A percentile compares a stretch with the other conserved stretches of the same genome.
Conservation (phyloP, 2,329 filamentous ascomycete species). For the Neoarthrinium moseri region DNA sequence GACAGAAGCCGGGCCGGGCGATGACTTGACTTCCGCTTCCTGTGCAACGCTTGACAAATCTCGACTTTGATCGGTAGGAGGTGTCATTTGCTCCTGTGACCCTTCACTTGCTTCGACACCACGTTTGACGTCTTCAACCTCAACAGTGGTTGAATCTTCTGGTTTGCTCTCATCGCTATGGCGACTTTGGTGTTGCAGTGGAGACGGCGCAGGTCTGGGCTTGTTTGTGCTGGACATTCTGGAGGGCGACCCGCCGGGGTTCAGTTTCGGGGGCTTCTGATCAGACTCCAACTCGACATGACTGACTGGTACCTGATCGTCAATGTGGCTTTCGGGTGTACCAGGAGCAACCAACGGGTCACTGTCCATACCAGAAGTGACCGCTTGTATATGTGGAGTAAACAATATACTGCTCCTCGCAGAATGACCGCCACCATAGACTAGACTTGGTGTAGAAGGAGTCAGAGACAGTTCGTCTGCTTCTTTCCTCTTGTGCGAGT, state of each 20-base stretch:
- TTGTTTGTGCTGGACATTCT: background rate
- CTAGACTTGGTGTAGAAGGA: slow-evolving; percentile 27
- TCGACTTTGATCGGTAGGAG: no score
- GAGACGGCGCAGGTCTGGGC: slow-evolving; percentile 1
- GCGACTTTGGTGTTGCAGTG: slow-evolving; percentile 1
- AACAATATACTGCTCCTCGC: slow-evolving; percentile 25
- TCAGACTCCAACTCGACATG: background rate
- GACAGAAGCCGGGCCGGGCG: no score
- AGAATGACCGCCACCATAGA: slow-evolving; percentile 22
- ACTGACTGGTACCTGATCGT: background rate
- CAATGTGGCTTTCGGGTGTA: slow-evolving; percentile 1
- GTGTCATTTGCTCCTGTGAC: no score
- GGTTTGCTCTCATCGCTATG: background rate
- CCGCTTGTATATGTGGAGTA: slow-evolving; percentile 23
- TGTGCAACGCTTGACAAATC: no score
- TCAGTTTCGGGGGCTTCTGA: background rate
- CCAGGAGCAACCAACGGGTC: slow-evolving; percentile 1
- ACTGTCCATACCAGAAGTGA: slow-evolving; percentile 6
- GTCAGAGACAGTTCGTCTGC: slow-evolving; percentile 12
- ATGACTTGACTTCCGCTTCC: no score
- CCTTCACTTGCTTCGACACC: background rate
- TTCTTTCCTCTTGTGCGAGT: background rate
- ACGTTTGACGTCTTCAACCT: background rate
- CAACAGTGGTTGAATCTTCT: background rate
- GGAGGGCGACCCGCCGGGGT: background rate